Base-by-base conservation (phyloP, 2,329 filamentous ascomycete genomes). In the Colletotrichum sp. region DNA sequence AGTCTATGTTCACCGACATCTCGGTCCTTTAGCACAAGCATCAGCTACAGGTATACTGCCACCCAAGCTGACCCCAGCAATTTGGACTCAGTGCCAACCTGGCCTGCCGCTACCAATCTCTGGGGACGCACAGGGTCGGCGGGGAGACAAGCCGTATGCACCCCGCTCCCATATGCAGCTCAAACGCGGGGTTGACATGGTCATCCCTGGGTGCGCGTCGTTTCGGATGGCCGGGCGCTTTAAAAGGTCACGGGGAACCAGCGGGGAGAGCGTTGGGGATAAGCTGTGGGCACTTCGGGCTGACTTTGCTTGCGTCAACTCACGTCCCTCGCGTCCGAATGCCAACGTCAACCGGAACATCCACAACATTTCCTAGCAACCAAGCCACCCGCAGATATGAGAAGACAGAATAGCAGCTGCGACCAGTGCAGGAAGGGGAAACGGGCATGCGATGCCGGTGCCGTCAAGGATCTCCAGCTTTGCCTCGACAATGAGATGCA, bases 391-490 rank as follows among this genome's bases (percentile, higher is more conserved):
- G 65, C 34, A 10, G 61, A 24, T 16, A 76, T 78, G 75, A 74
- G 78, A 12, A 69, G 75, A 24, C 74, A 79, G 62, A 81, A 61
- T 28, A 77, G 78, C 52, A 77, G 78, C 18, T 81, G 79, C 59
- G 79, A 81, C 55, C 79, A 81, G 63, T 81, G 79, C 65, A 75
- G 79, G 61, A 79, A 77, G 66, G 77, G 78, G 3, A 80, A 80
- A 26, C 55, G 79, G 66, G 79, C 78, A 26, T 80, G 79, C 48
- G 79, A 80, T 61, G 78, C 77, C 3, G 73, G 63, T 7, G 62
- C 69, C 2, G 69, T 75, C 10, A 75, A 38, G 24, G 73, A 75
- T 16, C 32, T 75, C 9, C 69, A 73, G 34, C 38, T 56, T 2
- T 52, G 69, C 12, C 32, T 75, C 26, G 69, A 73, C 26, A 43